Evolutionary conservation across 2,329 filamentous ascomycete species (phyloP), one percentile per base, ranked within the genome.

Genomic region (Botryotinia convoluta): DNA sequence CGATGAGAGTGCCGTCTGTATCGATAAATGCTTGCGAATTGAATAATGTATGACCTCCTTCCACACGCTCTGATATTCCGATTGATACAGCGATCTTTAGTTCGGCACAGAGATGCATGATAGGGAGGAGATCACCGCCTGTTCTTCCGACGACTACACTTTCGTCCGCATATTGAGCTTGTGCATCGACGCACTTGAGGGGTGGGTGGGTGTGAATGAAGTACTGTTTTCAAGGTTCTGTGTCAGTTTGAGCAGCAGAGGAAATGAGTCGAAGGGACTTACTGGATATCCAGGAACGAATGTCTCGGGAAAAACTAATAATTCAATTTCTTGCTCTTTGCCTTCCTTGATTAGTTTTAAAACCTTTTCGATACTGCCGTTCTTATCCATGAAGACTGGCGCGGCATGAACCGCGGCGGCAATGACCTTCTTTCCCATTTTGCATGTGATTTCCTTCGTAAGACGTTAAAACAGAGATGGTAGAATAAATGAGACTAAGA

Each of bases 201-300:
- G 67, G 37, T 57, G 67, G 18, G 2, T 69, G 42, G 4, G 37
- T 59, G 16, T 69, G 48, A 8, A 69, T 69, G 4, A 69, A 60
- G 29, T 69, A 60, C 67, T 69, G 2, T 10, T 44, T 54, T 29
- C 3, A 4, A 12, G 8, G 3, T 6, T 32, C 12, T 6, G 16
- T 32, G 12, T 69, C 18, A 69, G 48, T 35, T 35, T 32, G 10
- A 7, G 5, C 1, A 57, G 14, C n/a, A 18, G 1, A 9, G 3
- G 14, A 16, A 8, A 42, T 5, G 2, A 7, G 0, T 20, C 26
- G 35, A 32, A 32, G 1, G 12, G 7, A n/a, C 8, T 16, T 35
- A 69, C 67, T 22, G 67, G 67, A 35, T 69, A 69, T 26, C 67
- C 67, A 60, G 67, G 67, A 9, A 69, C n/a, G 22, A 69, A 69